These are phyloP conservation scores for Trametes pubescens DNA, from an alignment of 1,284 basidiomycete genomes.

Conservation along the genomic window DNA sequence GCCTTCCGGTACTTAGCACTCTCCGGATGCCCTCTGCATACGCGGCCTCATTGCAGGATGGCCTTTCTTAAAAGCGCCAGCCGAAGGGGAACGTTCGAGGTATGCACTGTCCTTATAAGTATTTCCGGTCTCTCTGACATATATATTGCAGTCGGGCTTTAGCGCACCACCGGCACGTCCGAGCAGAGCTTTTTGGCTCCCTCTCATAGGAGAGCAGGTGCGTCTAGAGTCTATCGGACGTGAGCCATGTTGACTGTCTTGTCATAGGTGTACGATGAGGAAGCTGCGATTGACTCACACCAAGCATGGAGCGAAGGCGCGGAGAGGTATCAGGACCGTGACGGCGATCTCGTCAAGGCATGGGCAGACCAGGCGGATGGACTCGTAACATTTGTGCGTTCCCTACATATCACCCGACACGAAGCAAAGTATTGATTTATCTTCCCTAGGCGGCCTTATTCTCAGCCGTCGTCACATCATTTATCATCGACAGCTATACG, in stretches of 20 bases:
- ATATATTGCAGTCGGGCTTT: no score
- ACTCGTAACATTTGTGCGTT: constrained; percentile 4
- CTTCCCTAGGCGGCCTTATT: constrained; percentile 2
- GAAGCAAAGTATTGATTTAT: background rate
- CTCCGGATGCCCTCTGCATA: background rate
- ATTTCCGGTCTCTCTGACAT: no score
- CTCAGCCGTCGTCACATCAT: constrained; percentile 5
- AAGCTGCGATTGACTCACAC: background rate
- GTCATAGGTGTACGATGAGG: background rate
- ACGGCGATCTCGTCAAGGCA: constrained; percentile 1
- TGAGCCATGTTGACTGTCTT: background rate
- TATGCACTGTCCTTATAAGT: background rate
- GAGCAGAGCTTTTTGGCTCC: no score
- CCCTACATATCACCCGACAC: background rate
- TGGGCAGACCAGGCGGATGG: constrained; percentile 12
- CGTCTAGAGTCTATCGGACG: background rate
- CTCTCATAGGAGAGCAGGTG: no score
- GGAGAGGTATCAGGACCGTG: background rate
- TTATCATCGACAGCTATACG: constrained; percentile 3
- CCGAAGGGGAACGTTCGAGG: background rate
- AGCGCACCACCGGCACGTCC: no score
- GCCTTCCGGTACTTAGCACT: background rate
- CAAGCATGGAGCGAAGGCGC: background rate
- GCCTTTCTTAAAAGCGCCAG: background rate
- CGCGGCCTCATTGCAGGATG: background rate